Evolutionary conservation across 73 alveolate species (phyloP), one percentile per base, ranked within the genome.

Genomic region (Uronychia setigera): DNA sequence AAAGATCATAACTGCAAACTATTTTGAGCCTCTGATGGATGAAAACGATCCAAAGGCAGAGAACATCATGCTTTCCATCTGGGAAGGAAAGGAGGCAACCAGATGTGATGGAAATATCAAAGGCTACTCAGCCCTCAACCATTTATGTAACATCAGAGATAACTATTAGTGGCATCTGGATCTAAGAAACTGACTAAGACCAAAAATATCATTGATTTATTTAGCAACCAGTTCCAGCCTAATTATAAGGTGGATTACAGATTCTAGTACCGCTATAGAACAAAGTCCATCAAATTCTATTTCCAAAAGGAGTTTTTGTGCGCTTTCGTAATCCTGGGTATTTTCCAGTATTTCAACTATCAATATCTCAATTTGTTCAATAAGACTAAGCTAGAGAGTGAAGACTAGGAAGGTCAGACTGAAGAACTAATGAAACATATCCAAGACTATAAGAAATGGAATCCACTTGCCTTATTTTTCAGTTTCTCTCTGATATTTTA

Each of bases 31-130:
- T 29, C 85, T 90, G 29, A 90, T 90, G 95, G 91, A 79, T 58
- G 92, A 84, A 33, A 78, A 80, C 25, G 95, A 90, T 74, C 92
- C 92, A 5, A 90, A 90, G 74, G 92, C 95, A 11, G 95, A 90
- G 46, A 90, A 85, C 74, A 29, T 90, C 33, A 85, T 90, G 93
- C 60, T 85, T 58, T 59, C 60, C 76, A 85, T 90, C 19, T 90
- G 88, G 83, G 80, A 46, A 79, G 95, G 95, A 0, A 84, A 67
- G 27, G 95, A 90, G 33, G 88, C 93, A 35, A 85, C 87, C 33
- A 60, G 67, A 27, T 90, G 95, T 60, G 95, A 90, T 85, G 95
- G 95, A 0, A 83, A 79, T 80, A 60, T 90, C 28, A 59, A 76
- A 27, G 95, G 95, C 25, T 90, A 83, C 78, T 90, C 95, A 0